phyloP scores from a whole-genome alignment of 2,329 filamentous ascomycete genomes.

The Orbilia javanica region DNA sequence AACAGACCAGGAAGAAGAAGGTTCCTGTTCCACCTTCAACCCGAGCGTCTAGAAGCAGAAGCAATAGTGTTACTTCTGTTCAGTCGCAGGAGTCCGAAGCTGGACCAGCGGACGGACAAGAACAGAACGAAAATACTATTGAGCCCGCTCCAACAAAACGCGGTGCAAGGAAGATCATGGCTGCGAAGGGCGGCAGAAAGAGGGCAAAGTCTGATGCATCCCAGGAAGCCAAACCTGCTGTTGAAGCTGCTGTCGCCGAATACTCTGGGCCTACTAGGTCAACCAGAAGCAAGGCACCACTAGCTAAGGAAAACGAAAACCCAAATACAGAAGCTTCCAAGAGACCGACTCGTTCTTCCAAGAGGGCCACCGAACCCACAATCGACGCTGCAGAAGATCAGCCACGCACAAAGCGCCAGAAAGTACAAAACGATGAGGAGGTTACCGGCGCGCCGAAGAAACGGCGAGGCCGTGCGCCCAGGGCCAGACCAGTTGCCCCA shows the following conservation, averaged over 20 bases:
- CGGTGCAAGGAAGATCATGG: neutral
- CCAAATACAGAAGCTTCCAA: neutral
- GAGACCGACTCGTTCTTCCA: constrained; percentile 6
- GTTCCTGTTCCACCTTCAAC: neutral
- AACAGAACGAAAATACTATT: neutral
- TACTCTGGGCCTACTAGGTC: constrained; percentile 7
- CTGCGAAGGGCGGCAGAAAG: neutral
- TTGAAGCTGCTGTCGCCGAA: neutral
- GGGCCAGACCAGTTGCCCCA: neutral
- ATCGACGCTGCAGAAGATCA: neutral
- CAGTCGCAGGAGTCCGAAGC: neutral
- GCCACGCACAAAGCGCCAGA: constrained; percentile 8
- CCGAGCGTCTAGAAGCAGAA: neutral
- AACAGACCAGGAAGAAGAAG: constrained; percentile 8
- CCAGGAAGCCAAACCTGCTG: neutral
- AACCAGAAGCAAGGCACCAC: constrained; percentile 11
- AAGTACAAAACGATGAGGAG: neutral
- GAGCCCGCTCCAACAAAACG: neutral
- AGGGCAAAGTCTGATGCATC: neutral
- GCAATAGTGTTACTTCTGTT: constrained; percentile 5
- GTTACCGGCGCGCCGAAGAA: neutral
- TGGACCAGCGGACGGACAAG: neutral
- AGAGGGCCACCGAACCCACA: neutral
- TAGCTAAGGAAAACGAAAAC: neutral
- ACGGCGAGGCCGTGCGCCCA: neutral